Percentiles rank a stretch among this genome's conserved stretches.
phyloP scores from a whole-genome alignment of 169 alveolate genomes.

The Eimeria sp. region DNA sequence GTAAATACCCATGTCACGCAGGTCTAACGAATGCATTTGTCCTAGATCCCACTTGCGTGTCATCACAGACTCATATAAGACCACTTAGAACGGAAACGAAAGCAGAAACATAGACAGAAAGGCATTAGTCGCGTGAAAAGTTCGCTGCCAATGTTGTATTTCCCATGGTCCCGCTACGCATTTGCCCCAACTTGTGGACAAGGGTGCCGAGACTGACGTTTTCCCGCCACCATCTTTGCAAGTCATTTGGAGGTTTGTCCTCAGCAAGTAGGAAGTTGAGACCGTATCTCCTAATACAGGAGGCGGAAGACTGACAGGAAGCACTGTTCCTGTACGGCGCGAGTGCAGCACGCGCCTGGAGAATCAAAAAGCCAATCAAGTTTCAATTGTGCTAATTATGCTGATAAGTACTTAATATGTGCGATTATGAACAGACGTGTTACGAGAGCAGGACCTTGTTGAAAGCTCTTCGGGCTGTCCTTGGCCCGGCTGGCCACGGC shows the following conservation, averaged over 20 bases:
- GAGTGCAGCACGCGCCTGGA: conserved; percentile 2
- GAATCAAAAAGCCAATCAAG: conserved; percentile 19
- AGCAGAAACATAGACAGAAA: neutral
- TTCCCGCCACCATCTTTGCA: conserved; percentile 76
- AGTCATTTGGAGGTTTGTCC: conserved; percentile 46
- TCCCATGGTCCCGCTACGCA: neutral
- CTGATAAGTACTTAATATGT: neutral
- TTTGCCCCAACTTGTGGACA: neutral
- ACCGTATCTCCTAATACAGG: conserved; percentile 72
- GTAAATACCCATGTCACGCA: neutral
- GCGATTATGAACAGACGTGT: neutral
- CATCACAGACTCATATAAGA: neutral
- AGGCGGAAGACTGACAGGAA: conserved; percentile 77
- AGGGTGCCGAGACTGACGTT: conserved; percentile 37
- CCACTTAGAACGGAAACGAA: neutral
- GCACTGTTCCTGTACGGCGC: conserved; percentile 55
- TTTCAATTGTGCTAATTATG: neutral
- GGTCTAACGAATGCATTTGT: neutral
- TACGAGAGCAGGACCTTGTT: conserved; percentile 6
- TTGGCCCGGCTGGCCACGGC: conserved; percentile 70
- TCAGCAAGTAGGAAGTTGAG: conserved; percentile 3
- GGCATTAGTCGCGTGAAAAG: neutral
- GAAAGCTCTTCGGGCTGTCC: conserved; percentile 71
- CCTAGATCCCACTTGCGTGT: neutral
- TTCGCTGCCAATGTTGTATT: neutral